phyloP scores from a whole-genome alignment of 306 rosid species.

The Begonia fuchsioides region DNA sequence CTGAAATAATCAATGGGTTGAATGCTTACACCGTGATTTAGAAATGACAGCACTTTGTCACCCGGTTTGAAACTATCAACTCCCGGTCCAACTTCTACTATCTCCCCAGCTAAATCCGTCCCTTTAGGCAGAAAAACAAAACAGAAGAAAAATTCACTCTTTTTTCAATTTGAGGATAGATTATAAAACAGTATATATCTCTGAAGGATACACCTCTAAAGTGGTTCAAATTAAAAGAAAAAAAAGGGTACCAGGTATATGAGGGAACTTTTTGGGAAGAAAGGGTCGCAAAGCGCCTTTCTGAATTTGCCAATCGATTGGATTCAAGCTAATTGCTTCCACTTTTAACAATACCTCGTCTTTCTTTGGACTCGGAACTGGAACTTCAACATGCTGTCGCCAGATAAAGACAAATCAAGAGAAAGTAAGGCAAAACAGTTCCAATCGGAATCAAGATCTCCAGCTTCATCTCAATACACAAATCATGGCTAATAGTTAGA shows the following conservation, averaged over 20 bases:
- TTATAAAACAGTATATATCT: background rate
- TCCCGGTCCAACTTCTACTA: constrained; percentile 38
- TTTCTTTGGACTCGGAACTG: constrained; percentile 39
- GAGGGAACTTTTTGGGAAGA: constrained; percentile 49
- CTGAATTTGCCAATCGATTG: constrained; percentile 70
- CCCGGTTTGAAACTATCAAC: constrained; percentile 36
- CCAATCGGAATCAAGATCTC: background rate
- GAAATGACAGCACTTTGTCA: constrained; percentile 46
- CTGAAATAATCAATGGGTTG: background rate
- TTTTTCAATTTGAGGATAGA: background rate
- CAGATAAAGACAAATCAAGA: background rate
- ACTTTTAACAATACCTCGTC: constrained; percentile 52
- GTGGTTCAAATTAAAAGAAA: background rate
- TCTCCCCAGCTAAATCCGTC: constrained; percentile 61
- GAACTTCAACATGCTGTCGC: constrained; percentile 50
- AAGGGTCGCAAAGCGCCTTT: constrained; percentile 46
- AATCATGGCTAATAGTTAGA: too few species aligned
- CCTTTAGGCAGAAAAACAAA: constrained; percentile 15
- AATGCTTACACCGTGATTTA: constrained; percentile 19
- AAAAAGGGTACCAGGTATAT: constrained; percentile 37
- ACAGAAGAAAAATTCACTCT: background rate
- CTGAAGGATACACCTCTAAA: background rate
- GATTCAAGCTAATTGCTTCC: constrained; percentile 50
- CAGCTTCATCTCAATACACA: background rate
- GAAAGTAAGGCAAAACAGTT: too few species aligned